Evolutionary conservation across 805 yeast species (phyloP).

Genomic region (Pichia heedii): DNA sequence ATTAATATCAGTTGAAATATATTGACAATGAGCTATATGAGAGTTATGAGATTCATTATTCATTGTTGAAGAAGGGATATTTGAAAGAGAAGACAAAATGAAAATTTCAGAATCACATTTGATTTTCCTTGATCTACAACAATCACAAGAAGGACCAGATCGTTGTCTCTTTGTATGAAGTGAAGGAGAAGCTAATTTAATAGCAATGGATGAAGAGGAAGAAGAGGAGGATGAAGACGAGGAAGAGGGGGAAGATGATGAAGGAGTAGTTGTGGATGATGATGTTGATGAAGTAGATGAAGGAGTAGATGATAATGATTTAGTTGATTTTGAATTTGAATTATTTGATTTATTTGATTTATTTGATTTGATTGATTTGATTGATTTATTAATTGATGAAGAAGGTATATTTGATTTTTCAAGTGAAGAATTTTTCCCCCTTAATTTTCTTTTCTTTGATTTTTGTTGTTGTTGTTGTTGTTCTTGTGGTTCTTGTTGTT

Average conservation of each 20-base stretch:
- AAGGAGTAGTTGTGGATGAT: background rate
- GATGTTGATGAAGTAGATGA: background rate
- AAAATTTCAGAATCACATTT: constrained; percentile 62
- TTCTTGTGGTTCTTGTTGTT: too few relatives aligned
- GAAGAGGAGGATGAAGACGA: background rate
- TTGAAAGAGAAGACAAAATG: constrained; percentile 18
- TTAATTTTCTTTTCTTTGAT: too few relatives aligned
- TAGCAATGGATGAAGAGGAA: constrained; percentile 12
- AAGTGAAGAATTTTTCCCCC: too few relatives aligned
- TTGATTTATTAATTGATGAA: too few relatives aligned
- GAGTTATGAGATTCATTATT: constrained; percentile 10
- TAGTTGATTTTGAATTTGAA: constrained; percentile 2
- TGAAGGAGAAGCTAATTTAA: constrained; percentile 28
- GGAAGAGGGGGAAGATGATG: background rate
- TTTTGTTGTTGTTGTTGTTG: background rate
- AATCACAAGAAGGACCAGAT: constrained; percentile 67
- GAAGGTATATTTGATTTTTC: too few relatives aligned
- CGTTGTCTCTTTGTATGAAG: constrained; percentile 42
- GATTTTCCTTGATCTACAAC: constrained; percentile 59
- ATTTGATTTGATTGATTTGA: too few relatives aligned
- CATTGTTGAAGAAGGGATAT: constrained; percentile 3
- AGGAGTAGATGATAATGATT: constrained; percentile 1
- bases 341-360: too few relatives aligned
- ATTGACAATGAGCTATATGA: constrained; percentile 25
- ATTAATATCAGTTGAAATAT: constrained; percentile 15